Conservation (phyloP, 1,284 basidiomycete species). For the Moesziomyces globuligerus region DNA sequence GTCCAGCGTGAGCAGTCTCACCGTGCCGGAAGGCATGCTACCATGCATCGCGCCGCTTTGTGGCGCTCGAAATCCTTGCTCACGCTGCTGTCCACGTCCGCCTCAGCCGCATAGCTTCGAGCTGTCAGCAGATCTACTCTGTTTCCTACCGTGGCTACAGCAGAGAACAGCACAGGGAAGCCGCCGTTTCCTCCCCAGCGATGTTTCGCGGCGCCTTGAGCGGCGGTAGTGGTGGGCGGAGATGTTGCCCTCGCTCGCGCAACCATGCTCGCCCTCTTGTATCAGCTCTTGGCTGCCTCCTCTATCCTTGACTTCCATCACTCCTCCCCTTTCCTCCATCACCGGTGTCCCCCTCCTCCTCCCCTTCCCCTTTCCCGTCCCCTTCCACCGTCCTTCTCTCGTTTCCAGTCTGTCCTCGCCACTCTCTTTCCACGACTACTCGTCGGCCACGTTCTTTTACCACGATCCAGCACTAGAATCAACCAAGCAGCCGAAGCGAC, state of each 20-base stretch:
- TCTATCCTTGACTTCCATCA: neutral
- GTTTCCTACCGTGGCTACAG: too few species aligned
- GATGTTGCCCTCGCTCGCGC: too few species aligned
- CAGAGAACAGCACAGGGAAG: too few species aligned
- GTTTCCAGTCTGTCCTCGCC: neutral
- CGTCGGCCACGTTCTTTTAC: conserved; percentile 10
- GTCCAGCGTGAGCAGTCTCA: neutral
- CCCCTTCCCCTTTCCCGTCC: conserved; percentile 1
- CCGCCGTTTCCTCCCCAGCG: too few species aligned
- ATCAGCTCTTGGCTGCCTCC: neutral
- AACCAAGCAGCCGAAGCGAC: too few species aligned
- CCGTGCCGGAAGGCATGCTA: neutral
- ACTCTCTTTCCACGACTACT: neutral
- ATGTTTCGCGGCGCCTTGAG: too few species aligned
- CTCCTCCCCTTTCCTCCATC: neutral
- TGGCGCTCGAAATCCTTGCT: neutral
- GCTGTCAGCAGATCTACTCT: too few species aligned
- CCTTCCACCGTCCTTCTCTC: neutral
- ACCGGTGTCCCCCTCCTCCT: neutral
- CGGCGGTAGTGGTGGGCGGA: too few species aligned
- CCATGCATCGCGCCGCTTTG: neutral
- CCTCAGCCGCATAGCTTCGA: too few species aligned
- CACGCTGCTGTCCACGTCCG: neutral
- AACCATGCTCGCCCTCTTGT: neutral
- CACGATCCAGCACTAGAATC: neutral